phyloP scores from a whole-genome alignment of 495 filamentous ascomycete genomes.

The Daldinia vernicosa region DNA sequence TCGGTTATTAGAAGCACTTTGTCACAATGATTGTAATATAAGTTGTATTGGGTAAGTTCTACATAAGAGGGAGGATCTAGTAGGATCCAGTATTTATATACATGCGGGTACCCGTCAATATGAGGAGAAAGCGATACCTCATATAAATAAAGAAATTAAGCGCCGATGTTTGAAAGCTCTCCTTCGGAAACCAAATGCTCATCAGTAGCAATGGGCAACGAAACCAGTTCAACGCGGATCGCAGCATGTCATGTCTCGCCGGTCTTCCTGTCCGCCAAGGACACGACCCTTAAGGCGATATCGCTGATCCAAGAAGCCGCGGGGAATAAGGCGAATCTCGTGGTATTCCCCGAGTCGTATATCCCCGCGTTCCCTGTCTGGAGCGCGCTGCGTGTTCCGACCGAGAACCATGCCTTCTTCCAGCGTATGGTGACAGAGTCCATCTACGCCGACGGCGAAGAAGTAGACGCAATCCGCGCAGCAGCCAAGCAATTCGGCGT shows the following conservation, averaged over 20 bases:
- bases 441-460: constrained; percentile 49
- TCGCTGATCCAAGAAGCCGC: constrained; percentile 53
- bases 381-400: constrained; percentile 46
- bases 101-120: too few relatives aligned
- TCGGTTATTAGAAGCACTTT: constrained; percentile 7
- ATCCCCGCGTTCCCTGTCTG: constrained; percentile 53
- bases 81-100: too few relatives aligned
- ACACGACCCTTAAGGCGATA: constrained; percentile 51
- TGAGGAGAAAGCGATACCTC: background rate
- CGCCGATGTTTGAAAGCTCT: background rate
- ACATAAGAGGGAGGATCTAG: too few relatives aligned
- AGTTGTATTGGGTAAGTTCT: too few relatives aligned
- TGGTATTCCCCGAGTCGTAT: constrained; percentile 58
- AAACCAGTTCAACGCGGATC: constrained; percentile 29
- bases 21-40: too few relatives aligned
- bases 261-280: constrained; percentile 48
- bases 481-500: constrained; percentile 36
- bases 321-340: constrained; percentile 48
- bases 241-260: constrained; percentile 52
- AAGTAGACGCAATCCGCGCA: constrained; percentile 43
- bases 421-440: constrained; percentile 43
- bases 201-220: constrained; percentile 3
- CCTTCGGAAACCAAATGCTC: background rate
- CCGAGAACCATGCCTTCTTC: constrained; percentile 50
- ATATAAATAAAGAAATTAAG: background rate